Percentiles rank a stretch among this genome's conserved stretches.
phyloP scores from a whole-genome alignment of 139 green algal species.

The Pleodorina starrii region DNA sequence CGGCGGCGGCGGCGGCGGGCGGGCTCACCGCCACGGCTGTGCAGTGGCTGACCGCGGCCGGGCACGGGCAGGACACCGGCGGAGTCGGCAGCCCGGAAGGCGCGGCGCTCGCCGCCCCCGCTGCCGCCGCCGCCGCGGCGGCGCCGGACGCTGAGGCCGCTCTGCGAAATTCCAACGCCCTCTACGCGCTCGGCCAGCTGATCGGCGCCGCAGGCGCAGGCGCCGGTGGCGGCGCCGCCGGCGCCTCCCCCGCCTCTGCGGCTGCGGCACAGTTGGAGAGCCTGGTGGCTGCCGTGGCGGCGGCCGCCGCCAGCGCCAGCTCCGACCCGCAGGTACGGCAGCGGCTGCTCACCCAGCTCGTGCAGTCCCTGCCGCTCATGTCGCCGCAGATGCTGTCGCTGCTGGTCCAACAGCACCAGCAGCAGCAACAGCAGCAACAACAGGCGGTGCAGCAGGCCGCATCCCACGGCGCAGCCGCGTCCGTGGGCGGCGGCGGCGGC shows the following conservation, averaged over 20 bases:
- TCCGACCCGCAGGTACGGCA: background rate
- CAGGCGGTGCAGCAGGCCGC: background rate
- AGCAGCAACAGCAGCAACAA: background rate
- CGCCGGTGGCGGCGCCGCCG: background rate
- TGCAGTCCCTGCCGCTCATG: background rate
- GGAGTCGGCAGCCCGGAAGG: background rate
- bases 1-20: background rate
- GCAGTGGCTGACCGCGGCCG: background rate
- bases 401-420: background rate
- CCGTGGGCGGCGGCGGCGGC: background rate
- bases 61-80: background rate
- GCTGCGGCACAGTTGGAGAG: background rate
- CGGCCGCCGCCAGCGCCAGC: background rate
- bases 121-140: background rate
- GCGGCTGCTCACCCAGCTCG: background rate
- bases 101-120: background rate
- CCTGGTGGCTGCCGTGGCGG: background rate
- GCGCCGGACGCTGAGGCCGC: background rate
- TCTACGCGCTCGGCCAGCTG: background rate
- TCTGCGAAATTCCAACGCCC: slow-evolving; percentile 9
- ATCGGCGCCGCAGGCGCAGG: background rate
- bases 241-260: background rate
- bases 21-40: background rate
- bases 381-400: background rate
- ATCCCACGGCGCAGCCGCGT: background rate